Percentiles rank a stretch among this genome's conserved stretches.
These are phyloP conservation scores for Gynandropsis gynandra DNA, from an alignment of 345 rosid genomes.

Conservation along the genomic window DNA sequence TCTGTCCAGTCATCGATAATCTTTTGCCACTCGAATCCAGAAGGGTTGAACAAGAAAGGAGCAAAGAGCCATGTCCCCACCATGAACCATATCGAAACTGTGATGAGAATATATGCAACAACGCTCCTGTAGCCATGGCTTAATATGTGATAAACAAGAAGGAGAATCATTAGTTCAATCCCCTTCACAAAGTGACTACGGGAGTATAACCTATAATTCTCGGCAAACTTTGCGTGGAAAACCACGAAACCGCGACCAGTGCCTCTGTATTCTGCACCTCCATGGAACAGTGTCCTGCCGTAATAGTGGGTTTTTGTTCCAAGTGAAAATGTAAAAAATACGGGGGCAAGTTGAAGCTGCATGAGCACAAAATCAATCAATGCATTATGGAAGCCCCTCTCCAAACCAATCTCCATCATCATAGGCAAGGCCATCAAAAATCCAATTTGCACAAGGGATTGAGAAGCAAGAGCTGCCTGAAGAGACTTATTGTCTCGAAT, in stretches of 20 bases:
- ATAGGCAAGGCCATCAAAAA: slow-evolving; percentile 55
- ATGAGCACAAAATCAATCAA: slow-evolving; percentile 52
- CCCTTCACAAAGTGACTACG: slow-evolving; percentile 70
- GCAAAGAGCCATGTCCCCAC: slow-evolving; percentile 64
- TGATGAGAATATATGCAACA: slow-evolving; percentile 42
- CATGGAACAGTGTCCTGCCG: slow-evolving; percentile 70
- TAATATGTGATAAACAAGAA: slow-evolving; percentile 45
- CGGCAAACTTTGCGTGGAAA: slow-evolving; percentile 80
- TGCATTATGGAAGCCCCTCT: slow-evolving; percentile 59
- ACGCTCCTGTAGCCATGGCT: slow-evolving; percentile 38
- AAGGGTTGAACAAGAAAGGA: slow-evolving; percentile 63
- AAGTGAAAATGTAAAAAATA: slow-evolving; percentile 67
- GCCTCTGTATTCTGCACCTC: slow-evolving; percentile 78
- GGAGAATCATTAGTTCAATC: slow-evolving; percentile 52
- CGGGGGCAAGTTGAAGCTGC: slow-evolving; percentile 59
- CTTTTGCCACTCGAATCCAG: slow-evolving; percentile 70
- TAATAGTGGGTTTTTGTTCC: slow-evolving; percentile 62
- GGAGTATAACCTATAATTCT: slow-evolving; percentile 58
- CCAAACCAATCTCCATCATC: slow-evolving; percentile 76
- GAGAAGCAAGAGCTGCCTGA: slow-evolving; percentile 60
- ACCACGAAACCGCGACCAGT: slow-evolving; percentile 94
- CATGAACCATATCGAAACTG: slow-evolving; percentile 54
- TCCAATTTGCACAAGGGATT: slow-evolving; percentile 65
- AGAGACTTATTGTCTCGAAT: slow-evolving; percentile 44
- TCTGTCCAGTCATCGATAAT: slow-evolving; percentile 69